Percentiles rank a stretch among this genome's conserved stretches.
phyloP scores from a whole-genome alignment of 192 early-diverging fungal species.

The Umbelopsis sp. region DNA sequence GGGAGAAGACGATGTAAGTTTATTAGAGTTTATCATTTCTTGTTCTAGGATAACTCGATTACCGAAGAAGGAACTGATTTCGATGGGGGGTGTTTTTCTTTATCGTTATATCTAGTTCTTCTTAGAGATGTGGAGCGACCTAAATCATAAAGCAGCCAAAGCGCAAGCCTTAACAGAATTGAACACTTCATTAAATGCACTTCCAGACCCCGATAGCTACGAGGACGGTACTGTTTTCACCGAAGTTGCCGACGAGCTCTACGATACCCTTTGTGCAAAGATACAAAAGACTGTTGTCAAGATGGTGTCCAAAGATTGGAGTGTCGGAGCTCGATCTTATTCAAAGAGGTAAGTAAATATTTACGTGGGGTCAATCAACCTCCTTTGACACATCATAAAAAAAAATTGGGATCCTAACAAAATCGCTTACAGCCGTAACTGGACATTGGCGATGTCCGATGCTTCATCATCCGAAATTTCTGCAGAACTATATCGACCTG shows the following conservation, averaged over 20 bases:
- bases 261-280: conserved; percentile 14
- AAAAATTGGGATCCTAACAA: too few relatives aligned
- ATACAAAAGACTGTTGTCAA: conserved; percentile 48
- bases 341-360: conserved; percentile 45
- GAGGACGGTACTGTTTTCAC: conserved; percentile 43
- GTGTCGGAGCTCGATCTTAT: conserved; percentile 42
- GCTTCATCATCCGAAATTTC: conserved; percentile 38
- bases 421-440: conserved; percentile 37
- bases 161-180: conserved; percentile 22
- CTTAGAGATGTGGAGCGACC: conserved; percentile 48
- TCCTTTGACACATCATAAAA: background rate
- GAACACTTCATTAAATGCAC: conserved; percentile 30
- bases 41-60: background rate
- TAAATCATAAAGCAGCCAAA: conserved; percentile 27
- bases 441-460: conserved; percentile 44
- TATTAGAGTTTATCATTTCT: background rate
- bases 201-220: conserved; percentile 9
- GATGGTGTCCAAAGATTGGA: conserved; percentile 48
- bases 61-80: background rate
- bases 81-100: background rate
- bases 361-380: too few relatives aligned
- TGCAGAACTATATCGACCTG: conserved; percentile 49
- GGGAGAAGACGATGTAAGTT: conserved; percentile 57
- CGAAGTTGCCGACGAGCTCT: conserved; percentile 34
- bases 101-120: conserved; percentile 48